Base-by-base conservation (phyloP, 2,329 filamentous ascomycete species). In the Fusarium ambrosium region DNA sequence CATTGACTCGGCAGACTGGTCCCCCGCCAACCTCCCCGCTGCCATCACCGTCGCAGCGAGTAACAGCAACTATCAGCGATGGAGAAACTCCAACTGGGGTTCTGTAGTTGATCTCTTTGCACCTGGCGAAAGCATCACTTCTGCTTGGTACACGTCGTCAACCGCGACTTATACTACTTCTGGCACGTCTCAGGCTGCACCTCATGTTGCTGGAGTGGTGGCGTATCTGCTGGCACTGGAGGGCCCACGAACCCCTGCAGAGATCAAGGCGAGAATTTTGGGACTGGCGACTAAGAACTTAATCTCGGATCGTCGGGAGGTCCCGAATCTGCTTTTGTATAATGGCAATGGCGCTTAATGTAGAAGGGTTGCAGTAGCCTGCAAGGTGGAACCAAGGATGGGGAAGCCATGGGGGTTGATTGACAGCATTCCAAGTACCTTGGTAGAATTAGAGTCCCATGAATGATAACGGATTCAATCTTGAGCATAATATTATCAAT, bases 31-130 rank as follows among this genome's bases (percentile, higher is more conserved):
- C 1, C 62, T 71, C 2, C 72, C 77, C 1, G 68, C 77, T 3
- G 72, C 67, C 8, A 76, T 81, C 27, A 79, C 79, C 0, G 79
- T 80, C 3, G 78, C 78, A 3, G 78, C 72, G 0, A 74, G 74
- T 37, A 83, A 84, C 59, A 74, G 73, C 14, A 66, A 77, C 22
- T 82, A 86, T 53, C 69, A 76, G 45, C 80, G 81, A 37, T 81
- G 86, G 68, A 78, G 73, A 13, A 84, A 79, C 78, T 87, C 86
- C 65, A 89, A 89, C 81, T 88, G 82, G 69, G 85, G 85, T 0
- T 22, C 77, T 1, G 51, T 65, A 0, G 68, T 68, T 1, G 66
- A 73, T 1, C 53, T 73, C 1, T 73, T 73, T 20, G 71, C 71
- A 1, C 71, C 71, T 0, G 71, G 71, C 1, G 4, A 73, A 13